phyloP scores from a whole-genome alignment of 495 filamentous ascomycete species.

The Cercophora scortea region DNA sequence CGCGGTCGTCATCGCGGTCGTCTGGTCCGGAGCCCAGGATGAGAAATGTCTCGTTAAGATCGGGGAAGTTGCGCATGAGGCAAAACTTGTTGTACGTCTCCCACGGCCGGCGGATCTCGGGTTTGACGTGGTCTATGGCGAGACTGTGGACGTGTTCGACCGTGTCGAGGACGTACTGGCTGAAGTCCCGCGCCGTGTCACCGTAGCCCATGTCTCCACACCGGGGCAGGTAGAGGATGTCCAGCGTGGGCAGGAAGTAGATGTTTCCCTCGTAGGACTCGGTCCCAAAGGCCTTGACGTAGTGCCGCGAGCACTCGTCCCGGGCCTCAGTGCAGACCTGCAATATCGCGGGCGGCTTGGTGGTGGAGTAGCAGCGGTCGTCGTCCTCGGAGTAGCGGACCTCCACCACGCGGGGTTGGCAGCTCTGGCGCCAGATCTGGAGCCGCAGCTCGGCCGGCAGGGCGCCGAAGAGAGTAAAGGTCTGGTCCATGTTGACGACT shows the following conservation, averaged over 20 bases:
- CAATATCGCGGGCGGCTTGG: slow-evolving; percentile 32
- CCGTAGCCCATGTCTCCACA: slow-evolving; percentile 40
- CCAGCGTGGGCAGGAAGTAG: slow-evolving; percentile 37
- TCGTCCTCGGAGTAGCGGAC: slow-evolving; percentile 26
- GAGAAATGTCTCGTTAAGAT: slow-evolving; percentile 26
- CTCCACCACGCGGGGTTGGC: slow-evolving; percentile 32
- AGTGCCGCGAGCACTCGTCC: slow-evolving; percentile 31
- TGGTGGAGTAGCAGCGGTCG: slow-evolving; percentile 26
- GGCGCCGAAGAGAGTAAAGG: slow-evolving; percentile 25
- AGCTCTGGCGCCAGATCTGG: slow-evolving; percentile 38
- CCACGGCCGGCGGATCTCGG: slow-evolving; percentile 41
- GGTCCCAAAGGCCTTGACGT: slow-evolving; percentile 34
- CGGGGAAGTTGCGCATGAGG: slow-evolving; percentile 34
- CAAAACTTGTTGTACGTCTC: slow-evolving; percentile 45
- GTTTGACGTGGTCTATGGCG: slow-evolving; percentile 41
- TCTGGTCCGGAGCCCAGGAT: not conserved
- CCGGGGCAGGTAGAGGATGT: slow-evolving; percentile 43
- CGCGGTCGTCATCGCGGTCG: not conserved
- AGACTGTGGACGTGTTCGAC: slow-evolving; percentile 24
- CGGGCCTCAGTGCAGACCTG: slow-evolving; percentile 38
- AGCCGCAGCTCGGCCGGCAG: slow-evolving; percentile 44
- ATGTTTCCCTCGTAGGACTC: slow-evolving; percentile 19
- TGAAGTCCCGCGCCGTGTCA: slow-evolving; percentile 34
- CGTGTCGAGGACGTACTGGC: slow-evolving; percentile 15
- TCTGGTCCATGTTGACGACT: slow-evolving; percentile 3